phyloP scores from a whole-genome alignment of 352 stramenopile genomes.

The Saprolegnia diclina region DNA sequence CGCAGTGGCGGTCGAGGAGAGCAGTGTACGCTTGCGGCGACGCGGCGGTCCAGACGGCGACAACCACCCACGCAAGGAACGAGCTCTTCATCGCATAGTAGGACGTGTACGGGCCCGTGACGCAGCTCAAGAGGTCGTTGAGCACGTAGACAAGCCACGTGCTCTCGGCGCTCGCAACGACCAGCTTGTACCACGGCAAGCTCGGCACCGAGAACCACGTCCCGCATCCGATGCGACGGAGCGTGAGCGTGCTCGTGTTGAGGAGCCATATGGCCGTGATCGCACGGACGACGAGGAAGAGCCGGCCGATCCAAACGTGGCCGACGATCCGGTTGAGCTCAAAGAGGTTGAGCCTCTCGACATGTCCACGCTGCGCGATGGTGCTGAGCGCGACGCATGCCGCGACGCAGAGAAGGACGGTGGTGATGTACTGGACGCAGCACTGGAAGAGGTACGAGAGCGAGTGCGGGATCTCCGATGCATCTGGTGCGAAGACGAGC shows the following conservation, averaged over 20 bases:
- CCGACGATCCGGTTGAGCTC: slow-evolving; percentile 20
- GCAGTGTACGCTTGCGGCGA: neutral
- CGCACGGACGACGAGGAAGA: neutral
- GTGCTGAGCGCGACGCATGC: neutral
- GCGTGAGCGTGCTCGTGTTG: neutral
- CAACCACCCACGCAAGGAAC: neutral
- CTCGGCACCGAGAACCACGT: neutral
- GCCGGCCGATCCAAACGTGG: slow-evolving; percentile 13
- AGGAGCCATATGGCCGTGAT: slow-evolving; percentile 6
- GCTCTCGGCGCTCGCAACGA: neutral
- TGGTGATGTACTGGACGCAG: slow-evolving; percentile 5
- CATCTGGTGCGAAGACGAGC: neutral
- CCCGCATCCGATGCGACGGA: neutral
- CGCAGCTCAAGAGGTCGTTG: neutral
- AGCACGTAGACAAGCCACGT: slow-evolving; percentile 15
- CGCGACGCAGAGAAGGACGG: neutral
- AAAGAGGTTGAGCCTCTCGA: slow-evolving; percentile 7
- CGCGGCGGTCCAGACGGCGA: neutral
- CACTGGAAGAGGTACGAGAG: slow-evolving; percentile 10
- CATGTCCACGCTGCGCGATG: neutral
- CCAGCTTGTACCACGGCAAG: neutral
- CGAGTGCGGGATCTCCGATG: slow-evolving; percentile 6
- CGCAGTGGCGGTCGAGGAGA: neutral
- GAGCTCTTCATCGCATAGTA: slow-evolving; percentile 7
- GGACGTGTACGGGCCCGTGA: neutral